Conservation (phyloP, 2,329 filamentous ascomycete species). For the Calonectria montana region DNA sequence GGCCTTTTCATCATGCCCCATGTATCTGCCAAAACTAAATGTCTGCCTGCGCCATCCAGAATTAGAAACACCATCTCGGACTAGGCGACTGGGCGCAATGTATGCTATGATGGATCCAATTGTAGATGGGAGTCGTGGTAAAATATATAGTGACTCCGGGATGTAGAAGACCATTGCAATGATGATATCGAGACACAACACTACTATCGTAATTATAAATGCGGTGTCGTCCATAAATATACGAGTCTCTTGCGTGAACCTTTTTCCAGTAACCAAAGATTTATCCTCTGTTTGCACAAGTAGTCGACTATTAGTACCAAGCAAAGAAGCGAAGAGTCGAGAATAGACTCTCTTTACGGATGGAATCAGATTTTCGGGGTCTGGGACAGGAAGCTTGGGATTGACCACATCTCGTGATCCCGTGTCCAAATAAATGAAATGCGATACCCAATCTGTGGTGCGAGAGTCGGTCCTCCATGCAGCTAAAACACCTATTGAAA, state of each 20-base stretch:
- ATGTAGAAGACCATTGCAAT: neutral
- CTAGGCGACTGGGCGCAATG: neutral
- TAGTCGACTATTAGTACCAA: neutral
- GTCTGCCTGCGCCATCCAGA: neutral
- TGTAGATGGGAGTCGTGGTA: neutral
- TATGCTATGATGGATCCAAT: slow-evolving; percentile 8
- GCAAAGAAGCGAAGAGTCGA: neutral
- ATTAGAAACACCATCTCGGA: neutral
- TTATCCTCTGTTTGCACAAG: neutral
- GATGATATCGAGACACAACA: neutral
- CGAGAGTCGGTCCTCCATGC: too few relatives aligned
- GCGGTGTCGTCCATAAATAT: neutral
- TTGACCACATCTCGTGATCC: neutral
- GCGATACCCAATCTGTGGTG: neutral
- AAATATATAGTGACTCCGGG: neutral
- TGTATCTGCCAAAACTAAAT: slow-evolving; percentile 14
- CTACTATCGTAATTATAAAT: neutral
- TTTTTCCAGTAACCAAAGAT: neutral
- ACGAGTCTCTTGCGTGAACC: neutral
- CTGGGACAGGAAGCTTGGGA: neutral
- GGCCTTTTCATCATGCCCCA: neutral
- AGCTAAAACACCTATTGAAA: too few relatives aligned
- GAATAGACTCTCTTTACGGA: neutral
- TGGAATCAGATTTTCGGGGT: neutral
- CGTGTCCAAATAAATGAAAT: neutral